Percentiles rank a stretch among this genome's conserved stretches.
Evolutionary conservation across 139 green algal genomes (phyloP).

Genomic region (Coelastrella sp.): DNA sequence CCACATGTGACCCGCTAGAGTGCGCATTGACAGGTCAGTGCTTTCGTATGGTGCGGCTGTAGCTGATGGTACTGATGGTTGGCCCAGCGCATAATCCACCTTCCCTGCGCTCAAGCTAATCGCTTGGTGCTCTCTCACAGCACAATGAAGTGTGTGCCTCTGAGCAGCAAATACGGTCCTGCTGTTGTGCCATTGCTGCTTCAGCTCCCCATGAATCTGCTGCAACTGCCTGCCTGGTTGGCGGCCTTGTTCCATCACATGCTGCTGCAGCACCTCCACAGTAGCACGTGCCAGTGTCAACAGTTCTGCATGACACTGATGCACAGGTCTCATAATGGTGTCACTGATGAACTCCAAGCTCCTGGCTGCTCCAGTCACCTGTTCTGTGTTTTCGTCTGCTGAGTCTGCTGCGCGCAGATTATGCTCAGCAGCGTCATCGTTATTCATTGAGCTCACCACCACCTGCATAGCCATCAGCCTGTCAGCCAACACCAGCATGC

Average conservation of each 20-base stretch:
- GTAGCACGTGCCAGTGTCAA: not conserved
- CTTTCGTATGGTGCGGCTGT: not conserved
- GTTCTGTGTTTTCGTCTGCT: too few species aligned
- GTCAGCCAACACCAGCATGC: conserved; percentile 19
- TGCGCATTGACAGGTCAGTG: not conserved
- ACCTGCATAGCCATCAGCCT: not conserved
- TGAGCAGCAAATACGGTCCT: not conserved
- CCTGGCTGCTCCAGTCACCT: not conserved
- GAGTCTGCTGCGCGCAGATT: not conserved
- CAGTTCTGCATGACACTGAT: not conserved
- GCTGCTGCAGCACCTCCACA: not conserved
- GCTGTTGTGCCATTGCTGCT: conserved; percentile 17
- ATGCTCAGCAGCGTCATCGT: too few species aligned
- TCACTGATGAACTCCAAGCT: not conserved
- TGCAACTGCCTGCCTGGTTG: not conserved
- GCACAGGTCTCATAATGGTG: not conserved
- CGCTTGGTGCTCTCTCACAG: not conserved
- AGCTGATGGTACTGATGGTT: too few species aligned
- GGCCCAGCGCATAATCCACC: not conserved
- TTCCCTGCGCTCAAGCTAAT: not conserved
- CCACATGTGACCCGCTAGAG: not conserved
- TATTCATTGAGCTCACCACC: not conserved
- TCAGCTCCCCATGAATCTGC: not conserved
- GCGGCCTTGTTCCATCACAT: not conserved
- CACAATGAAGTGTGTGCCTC: not conserved